Evolutionary conservation across 768 basidiomycete species (phyloP).

Genomic region (Tylopilus cervinicoccineus): DNA sequence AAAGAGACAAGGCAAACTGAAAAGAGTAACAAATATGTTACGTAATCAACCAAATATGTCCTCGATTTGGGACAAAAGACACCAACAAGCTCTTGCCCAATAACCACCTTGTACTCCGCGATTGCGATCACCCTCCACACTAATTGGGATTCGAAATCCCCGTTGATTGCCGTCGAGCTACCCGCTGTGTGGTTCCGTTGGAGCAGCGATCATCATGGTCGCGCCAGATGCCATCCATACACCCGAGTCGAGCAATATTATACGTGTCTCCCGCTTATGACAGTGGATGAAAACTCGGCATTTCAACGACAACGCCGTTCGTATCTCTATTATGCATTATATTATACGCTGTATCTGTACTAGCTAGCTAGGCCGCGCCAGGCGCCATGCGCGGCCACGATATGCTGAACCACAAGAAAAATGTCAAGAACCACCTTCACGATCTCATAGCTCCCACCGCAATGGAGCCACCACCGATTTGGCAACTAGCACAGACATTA

Average conservation of each 20-base stretch:
- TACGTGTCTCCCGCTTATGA: neutral
- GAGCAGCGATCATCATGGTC: neutral
- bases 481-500: conserved; percentile 37
- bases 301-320: neutral
- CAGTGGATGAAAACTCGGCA: neutral
- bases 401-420: conserved; percentile 2
- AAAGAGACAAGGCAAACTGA: conserved; percentile 10
- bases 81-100: too few relatives aligned
- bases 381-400: conserved; percentile 24
- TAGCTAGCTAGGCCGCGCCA: conserved; percentile 7
- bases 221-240: neutral
- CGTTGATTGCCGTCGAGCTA: neutral
- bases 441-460: conserved; percentile 17
- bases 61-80: conserved; percentile 11
- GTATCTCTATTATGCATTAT: conserved; percentile 18
- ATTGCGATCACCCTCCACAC: neutral
- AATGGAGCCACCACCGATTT: conserved; percentile 8
- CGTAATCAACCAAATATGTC: too few relatives aligned
- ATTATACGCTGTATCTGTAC: conserved; percentile 21
- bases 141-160: neutral
- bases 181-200: neutral
- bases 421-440: conserved; percentile 5
- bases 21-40: neutral
- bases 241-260: conserved; percentile 2
- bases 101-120: neutral